Evolutionary conservation across 2,329 filamentous ascomycete genomes (phyloP), one percentile per base, ranked within the genome.

Genomic region (Colletotrichum endophyticum): DNA sequence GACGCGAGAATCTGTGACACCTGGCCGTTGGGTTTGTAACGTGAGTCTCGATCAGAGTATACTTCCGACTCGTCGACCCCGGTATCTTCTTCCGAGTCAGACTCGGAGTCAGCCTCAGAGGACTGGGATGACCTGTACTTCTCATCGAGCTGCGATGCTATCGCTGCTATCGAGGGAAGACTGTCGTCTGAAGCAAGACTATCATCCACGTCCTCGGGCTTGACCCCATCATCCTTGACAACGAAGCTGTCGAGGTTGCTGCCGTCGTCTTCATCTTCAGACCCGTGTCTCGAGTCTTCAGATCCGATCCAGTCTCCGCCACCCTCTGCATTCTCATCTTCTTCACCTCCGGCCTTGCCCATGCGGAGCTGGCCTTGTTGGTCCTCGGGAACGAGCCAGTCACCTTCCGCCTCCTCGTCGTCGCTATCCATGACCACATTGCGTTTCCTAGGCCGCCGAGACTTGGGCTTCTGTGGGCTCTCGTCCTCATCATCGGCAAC

Each of bases 241-340:
- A 92, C 84, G 66, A 93, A 91, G 80, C 87, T 91, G 78, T 88
- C 87, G 39, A 91, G 84, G 25, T 89, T 89, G 79, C 89, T 92
- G 25, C 89, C 87, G 25, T 90, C 86, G 3, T 88, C 89, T 12
- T 91, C 89, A 12, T 88, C 88, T 30, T 91, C 91, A 9, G 90
- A 91, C 5, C 90, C 89, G 53, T 88, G 85, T 15, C 85, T 84
- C 0, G 93, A 95, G 80, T 97, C 94, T 34, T 94, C 92, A 0
- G 93, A 92, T 49, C 91, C 91, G 66, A 98, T 88, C 83, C 92
- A 95, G 73, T 98, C 95, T 27, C 95, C 96, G 5, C 94, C 95
- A 3, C 95, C 95, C 82, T 98, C 96, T 4, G 94, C 95, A 82
- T 98, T 92, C 83, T 98, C 95, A 78, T 98, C 95, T 69, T 95